Evolutionary conservation across 805 yeast species (phyloP).

Genomic region (Pichia ethanolica): DNA sequence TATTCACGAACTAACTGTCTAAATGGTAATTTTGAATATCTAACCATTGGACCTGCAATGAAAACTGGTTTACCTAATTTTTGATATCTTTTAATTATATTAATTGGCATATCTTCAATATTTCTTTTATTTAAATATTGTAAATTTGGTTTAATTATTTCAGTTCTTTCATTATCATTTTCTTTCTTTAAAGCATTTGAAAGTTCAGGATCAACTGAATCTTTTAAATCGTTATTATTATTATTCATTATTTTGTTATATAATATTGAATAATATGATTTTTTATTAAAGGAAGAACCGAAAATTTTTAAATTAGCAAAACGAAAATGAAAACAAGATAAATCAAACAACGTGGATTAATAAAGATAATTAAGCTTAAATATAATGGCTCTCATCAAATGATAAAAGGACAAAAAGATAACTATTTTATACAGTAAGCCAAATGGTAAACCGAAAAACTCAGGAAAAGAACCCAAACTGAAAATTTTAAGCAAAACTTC

Average conservation of each 20-base stretch:
- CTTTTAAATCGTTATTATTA: background rate
- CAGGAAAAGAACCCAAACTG: too few relatives aligned
- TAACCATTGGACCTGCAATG: conserved; percentile 92
- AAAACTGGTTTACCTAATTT: conserved; percentile 47
- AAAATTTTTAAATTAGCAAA: too few relatives aligned
- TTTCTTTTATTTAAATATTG: conserved; percentile 25
- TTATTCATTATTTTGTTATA: background rate
- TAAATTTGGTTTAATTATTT: conserved; percentile 12
- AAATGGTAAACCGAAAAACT: too few relatives aligned
- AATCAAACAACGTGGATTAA: too few relatives aligned
- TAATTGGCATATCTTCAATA: conserved; percentile 44
- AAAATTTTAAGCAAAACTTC: too few relatives aligned
- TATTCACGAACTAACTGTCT: conserved; percentile 71
- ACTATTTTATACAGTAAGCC: too few relatives aligned
- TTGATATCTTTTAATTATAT: conserved; percentile 41
- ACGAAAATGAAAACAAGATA: too few relatives aligned
- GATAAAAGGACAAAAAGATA: too few relatives aligned
- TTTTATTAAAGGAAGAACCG: too few relatives aligned
- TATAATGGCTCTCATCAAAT: too few relatives aligned
- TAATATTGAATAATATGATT: too few relatives aligned
- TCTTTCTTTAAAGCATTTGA: background rate
- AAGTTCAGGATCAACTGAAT: background rate
- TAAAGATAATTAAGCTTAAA: too few relatives aligned
- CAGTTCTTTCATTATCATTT: background rate
- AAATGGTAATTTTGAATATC: conserved; percentile 91